These are phyloP conservation scores for Penicillium taxi DNA, from an alignment of 495 filamentous ascomycete species.

Conservation along the genomic window DNA sequence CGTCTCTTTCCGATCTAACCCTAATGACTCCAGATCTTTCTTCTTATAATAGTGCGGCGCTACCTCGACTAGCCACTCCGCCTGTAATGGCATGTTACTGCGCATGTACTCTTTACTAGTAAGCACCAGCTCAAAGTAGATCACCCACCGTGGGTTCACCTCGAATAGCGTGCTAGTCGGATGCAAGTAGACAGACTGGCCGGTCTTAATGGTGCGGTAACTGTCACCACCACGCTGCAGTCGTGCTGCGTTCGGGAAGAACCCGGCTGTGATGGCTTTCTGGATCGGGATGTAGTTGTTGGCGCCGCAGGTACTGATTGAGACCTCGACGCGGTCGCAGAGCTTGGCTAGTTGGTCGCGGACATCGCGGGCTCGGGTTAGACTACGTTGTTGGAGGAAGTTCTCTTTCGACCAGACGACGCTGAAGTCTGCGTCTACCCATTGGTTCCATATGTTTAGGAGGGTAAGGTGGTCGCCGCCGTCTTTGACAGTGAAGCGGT, in stretches of 20 bases:
- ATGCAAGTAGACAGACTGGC: conserved; percentile 82
- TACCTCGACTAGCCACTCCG: conserved; percentile 82
- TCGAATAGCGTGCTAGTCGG: conserved; percentile 77
- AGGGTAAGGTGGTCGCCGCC: conserved; percentile 87
- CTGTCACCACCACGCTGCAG: conserved; percentile 78
- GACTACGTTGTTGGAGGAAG: conserved; percentile 81
- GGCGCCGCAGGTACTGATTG: conserved; percentile 57
- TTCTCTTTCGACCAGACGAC: conserved; percentile 89
- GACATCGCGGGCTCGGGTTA: conserved; percentile 83
- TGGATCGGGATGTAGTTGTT: conserved; percentile 68
- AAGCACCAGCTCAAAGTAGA: conserved; percentile 87
- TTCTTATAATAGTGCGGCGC: conserved; percentile 95
- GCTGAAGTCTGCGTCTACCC: conserved; percentile 87
- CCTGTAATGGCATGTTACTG: conserved; percentile 73
- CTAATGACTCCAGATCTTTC: conserved; percentile 77
- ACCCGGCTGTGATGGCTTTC: conserved; percentile 83
- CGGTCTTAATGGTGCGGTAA: conserved; percentile 93
- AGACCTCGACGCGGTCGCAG: conserved; percentile 87
- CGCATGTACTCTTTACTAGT: conserved; percentile 95
- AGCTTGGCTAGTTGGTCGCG: conserved; percentile 91
- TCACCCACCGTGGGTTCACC: conserved; percentile 76
- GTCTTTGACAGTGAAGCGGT: conserved; percentile 83
- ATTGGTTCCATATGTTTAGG: conserved; percentile 96
- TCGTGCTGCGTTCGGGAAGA: conserved; percentile 90
- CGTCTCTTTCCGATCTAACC: conserved; percentile 71